Evolutionary conservation across 1,139 yeast species (phyloP).

Genomic region (Pichia sp.): DNA sequence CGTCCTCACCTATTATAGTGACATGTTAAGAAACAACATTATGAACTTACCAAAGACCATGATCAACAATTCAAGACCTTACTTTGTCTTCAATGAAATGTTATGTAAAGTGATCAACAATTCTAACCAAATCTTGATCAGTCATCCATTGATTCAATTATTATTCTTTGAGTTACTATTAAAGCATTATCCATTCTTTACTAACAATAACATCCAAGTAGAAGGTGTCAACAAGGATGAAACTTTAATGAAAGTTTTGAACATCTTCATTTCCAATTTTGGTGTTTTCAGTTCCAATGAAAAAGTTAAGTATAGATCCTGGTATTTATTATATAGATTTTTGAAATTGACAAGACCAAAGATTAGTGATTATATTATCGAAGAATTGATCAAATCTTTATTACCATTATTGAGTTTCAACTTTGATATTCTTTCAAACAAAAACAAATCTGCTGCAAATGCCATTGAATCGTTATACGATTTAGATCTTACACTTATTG

Average conservation of each 20-base stretch:
- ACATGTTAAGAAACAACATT: constrained; percentile 70
- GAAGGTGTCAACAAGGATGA: constrained; percentile 43
- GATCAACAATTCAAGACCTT: constrained; percentile 61
- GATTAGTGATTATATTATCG: constrained; percentile 48
- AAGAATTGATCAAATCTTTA: constrained; percentile 43
- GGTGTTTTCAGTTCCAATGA: constrained; percentile 76
- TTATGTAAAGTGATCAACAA: constrained; percentile 61
- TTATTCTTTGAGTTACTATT: constrained; percentile 82
- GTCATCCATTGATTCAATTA: constrained; percentile 78
- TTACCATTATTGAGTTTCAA: constrained; percentile 30
- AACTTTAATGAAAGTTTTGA: constrained; percentile 62
- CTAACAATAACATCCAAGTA: constrained; percentile 39
- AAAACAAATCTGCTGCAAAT: constrained; percentile 19
- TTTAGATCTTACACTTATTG: constrained; percentile 42
- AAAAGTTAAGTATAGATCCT: constrained; percentile 78
- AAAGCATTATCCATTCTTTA: constrained; percentile 71
- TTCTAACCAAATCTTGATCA: constrained; percentile 43
- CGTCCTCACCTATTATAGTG: constrained; percentile 78
- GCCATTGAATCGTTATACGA: constrained; percentile 11
- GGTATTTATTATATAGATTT: constrained; percentile 88
- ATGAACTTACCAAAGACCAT: constrained; percentile 66
- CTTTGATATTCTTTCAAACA: constrained; percentile 22
- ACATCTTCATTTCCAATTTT: constrained; percentile 72
- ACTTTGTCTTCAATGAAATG: constrained; percentile 56
- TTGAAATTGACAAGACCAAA: constrained; percentile 74